Conservation (phyloP, 2,329 filamentous ascomycete genomes). For the Xylaria sp. region DNA sequence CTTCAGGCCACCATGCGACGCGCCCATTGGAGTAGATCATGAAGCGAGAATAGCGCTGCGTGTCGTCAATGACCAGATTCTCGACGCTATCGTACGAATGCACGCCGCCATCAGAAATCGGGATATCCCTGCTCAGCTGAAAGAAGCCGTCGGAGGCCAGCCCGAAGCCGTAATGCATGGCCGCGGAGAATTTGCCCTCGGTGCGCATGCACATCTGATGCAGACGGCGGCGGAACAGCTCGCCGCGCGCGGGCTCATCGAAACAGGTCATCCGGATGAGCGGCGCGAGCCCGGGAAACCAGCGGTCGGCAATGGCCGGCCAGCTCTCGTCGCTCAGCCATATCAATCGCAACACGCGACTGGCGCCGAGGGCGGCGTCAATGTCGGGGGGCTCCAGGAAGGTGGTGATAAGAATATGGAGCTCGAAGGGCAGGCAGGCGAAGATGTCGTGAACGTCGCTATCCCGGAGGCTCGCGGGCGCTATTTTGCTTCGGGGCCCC, state of each 20-base stretch:
- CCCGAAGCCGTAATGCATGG: conserved; percentile 27
- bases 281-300: conserved; percentile 27
- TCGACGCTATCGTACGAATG: conserved; percentile 25
- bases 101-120: conserved; percentile 27
- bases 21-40: conserved; percentile 30
- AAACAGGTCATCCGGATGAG: conserved; percentile 20
- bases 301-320: conserved; percentile 27
- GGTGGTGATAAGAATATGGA: conserved; percentile 26
- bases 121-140: conserved; percentile 24
- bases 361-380: conserved; percentile 21
- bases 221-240: conserved; percentile 24
- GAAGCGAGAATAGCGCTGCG: conserved; percentile 24
- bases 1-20: conserved; percentile 32
- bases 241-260: conserved; percentile 14
- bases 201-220: conserved; percentile 21
- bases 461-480: background rate
- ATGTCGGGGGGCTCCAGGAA: conserved; percentile 27
- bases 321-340: conserved; percentile 31
- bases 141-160: conserved; percentile 27
- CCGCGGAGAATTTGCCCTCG: conserved; percentile 26
- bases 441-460: conserved; percentile 20
- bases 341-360: conserved; percentile 22
- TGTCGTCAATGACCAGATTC: conserved; percentile 19
- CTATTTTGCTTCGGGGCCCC: conserved; percentile 1
- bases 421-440: conserved; percentile 29